Evolutionary conservation across 768 basidiomycete genomes (phyloP).

Genomic region (Trametes meyenii): DNA sequence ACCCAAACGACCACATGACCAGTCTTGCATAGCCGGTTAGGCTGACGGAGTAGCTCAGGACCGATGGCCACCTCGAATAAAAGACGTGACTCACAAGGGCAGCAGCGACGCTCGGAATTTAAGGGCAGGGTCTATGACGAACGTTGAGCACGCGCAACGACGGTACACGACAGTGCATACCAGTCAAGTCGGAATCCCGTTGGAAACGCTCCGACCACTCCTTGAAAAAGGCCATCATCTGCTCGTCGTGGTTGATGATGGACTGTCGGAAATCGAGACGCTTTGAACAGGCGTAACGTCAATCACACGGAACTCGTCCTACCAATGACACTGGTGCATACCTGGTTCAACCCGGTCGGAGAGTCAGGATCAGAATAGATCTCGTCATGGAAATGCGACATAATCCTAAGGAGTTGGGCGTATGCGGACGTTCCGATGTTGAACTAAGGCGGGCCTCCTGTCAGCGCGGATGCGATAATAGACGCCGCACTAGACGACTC

Average conservation of each 20-base stretch:
- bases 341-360: constrained; percentile 73
- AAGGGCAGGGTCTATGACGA: constrained; percentile 52
- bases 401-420: constrained; percentile 66
- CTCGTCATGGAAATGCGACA: constrained; percentile 75
- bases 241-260: constrained; percentile 60
- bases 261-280: constrained; percentile 68
- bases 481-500: constrained; percentile 16
- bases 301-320: background rate
- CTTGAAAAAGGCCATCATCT: constrained; percentile 59
- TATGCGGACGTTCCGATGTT: constrained; percentile 79
- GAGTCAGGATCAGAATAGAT: constrained; percentile 73
- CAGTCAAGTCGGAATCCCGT: constrained; percentile 59
- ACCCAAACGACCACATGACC: constrained; percentile 87
- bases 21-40: constrained; percentile 76
- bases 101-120: constrained; percentile 66
- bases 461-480: constrained; percentile 1
- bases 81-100: constrained; percentile 60
- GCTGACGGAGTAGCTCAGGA: constrained; percentile 39
- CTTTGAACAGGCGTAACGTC: constrained; percentile 36
- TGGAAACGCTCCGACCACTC: constrained; percentile 67
- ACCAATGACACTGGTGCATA: constrained; percentile 26
- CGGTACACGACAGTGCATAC: constrained; percentile 36
- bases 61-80: background rate
- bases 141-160: background rate
- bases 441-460: constrained; percentile 46